Base-by-base conservation (phyloP, 495 filamentous ascomycete genomes). In the Chaetomium cochliodes region DNA sequence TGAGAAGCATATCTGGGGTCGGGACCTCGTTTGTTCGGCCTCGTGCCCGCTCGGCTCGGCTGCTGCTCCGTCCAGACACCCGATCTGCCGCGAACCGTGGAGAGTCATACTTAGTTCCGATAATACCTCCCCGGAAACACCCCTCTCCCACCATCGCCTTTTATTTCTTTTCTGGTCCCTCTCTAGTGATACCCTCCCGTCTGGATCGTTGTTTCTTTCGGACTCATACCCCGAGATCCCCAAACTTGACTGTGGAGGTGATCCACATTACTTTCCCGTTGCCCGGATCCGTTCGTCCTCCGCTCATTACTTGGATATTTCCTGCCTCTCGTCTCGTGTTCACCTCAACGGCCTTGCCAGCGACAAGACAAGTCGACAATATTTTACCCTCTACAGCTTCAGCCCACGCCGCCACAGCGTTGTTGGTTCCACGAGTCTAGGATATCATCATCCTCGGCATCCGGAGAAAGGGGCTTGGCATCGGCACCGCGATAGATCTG, bases 11-110 rank as follows among this genome's bases (percentile, higher is more conserved):
- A 41, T 25, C 33, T 50, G 53, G 51, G 20, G 30, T 47, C 50
- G 9, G 18, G 60, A 20, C 20, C 52, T 57, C 41, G 30, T 58
- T 33, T 52, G 47, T 52, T 59, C 50, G 61, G 39, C 61, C 51
- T 60, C n/a, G 42, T 62, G 62, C 59, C 66, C 56, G 23, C 60
- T 65, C 66, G 66, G 66, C 66, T 68, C 66, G 63, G 67, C 67
- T 63, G 26, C 61, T 41, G 20, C 12, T 41, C 47, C 47, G 50
- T 41, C 30, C 30, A 63, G 42, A 68, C 41, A 65, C 58, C 66
- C 63, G 66, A 68, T 64, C 61, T 63, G 61, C 50, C 59, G 65
- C 28, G 57, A 44, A 30, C n/a, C n/a, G 13, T 20, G 28, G 63
- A 54, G 62, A 56, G 66, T 63, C 37, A 68, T 68, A 68, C 65